These are phyloP conservation scores for Tuber magnatum DNA, from an alignment of 495 filamentous ascomycete genomes.

Conservation along the genomic window DNA sequence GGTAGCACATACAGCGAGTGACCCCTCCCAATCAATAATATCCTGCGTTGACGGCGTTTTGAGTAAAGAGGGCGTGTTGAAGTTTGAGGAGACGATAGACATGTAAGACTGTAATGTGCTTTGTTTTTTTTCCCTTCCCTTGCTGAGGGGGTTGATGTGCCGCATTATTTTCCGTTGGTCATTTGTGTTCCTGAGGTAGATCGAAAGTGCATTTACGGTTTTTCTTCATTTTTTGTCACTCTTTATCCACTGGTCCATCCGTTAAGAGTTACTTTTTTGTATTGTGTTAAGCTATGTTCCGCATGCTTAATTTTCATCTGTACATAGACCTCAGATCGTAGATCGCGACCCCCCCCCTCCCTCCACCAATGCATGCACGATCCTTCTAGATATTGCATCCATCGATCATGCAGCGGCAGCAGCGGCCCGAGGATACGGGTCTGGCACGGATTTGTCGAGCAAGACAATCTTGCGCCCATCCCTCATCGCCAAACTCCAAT, in stretches of 20 bases:
- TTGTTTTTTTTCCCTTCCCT: not conserved
- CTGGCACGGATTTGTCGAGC: conserved; percentile 25
- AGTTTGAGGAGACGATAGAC: conserved; percentile 91
- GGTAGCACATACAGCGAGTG: conserved; percentile 72
- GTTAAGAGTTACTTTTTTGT: conserved; percentile 1
- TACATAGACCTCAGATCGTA: conserved; percentile 17
- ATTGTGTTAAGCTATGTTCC: not conserved
- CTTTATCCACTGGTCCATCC: not conserved
- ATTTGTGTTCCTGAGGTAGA: not conserved
- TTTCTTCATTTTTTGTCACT: not conserved
- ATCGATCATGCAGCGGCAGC: not conserved
- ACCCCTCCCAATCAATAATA: conserved; percentile 38
- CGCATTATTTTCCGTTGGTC: not conserved
- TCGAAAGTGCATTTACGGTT: not conserved
- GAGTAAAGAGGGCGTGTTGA: conserved; percentile 73
- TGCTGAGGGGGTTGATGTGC: not conserved
- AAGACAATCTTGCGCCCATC: conserved; percentile 28
- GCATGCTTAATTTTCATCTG: conserved; percentile 14
- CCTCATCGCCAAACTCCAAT: conserved; percentile 28
- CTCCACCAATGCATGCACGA: not conserved
- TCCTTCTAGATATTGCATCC: not conserved
- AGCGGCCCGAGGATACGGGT: conserved; percentile 25
- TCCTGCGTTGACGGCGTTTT: conserved; percentile 79
- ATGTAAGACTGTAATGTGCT: conserved; percentile 51
- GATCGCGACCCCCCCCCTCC: not conserved